phyloP scores from a whole-genome alignment of 345 rosid genomes.

The Noccaea bulbosa region DNA sequence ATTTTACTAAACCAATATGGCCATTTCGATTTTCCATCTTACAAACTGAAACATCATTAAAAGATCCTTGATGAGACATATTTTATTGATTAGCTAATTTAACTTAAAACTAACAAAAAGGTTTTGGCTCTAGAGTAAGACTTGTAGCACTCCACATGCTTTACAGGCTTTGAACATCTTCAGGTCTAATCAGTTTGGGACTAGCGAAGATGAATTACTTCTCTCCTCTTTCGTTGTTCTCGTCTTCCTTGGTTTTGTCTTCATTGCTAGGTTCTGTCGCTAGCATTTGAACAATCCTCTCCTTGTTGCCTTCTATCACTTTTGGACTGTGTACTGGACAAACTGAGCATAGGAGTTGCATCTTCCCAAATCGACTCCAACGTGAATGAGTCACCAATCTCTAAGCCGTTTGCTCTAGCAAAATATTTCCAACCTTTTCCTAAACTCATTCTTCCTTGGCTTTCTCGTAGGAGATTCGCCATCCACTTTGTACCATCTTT shows the following conservation, averaged over 20 bases:
- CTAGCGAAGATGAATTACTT: not conserved
- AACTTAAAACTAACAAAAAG: no score
- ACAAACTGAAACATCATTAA: no score
- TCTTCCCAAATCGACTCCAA: slow-evolving; percentile 26
- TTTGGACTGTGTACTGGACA: not conserved
- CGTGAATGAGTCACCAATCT: slow-evolving; percentile 10
- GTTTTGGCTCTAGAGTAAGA: no score
- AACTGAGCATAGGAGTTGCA: slow-evolving; percentile 14
- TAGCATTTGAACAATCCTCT: not conserved
- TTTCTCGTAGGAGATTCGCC: slow-evolving; percentile 12
- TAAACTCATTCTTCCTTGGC: slow-evolving; percentile 18
- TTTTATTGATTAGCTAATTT: no score
- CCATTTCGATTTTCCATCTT: no score
- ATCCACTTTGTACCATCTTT: slow-evolving; percentile 23
- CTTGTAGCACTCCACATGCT: no score
- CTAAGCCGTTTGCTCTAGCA: not conserved
- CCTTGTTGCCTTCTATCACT: not conserved
- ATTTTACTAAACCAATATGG: no score
- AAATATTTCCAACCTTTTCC: slow-evolving; percentile 12
- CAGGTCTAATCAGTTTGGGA: not conserved
- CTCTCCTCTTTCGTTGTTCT: not conserved
- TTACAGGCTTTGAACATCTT: no score
- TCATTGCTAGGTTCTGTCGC: not conserved
- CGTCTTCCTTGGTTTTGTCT: not conserved
- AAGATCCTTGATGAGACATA: no score